These are phyloP conservation scores for Silybum marianum DNA, from an alignment of 129 eudicot genomes.

Conservation along the genomic window DNA sequence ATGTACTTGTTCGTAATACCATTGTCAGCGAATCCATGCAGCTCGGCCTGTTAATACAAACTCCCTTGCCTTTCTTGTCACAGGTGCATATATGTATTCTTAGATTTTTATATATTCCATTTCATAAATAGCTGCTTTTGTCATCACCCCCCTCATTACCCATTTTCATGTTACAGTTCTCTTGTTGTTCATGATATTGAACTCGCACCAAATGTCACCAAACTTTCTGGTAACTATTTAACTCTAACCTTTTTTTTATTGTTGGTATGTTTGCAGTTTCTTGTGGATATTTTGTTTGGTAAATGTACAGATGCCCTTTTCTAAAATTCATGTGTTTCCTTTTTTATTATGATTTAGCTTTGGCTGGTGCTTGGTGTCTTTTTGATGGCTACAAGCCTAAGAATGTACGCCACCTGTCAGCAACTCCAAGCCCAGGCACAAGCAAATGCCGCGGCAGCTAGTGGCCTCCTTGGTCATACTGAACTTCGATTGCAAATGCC, in stretches of 20 bases:
- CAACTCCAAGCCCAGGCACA: slow-evolving; percentile 97
- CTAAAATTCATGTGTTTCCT: neutral
- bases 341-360: slow-evolving; percentile 40
- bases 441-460: slow-evolving; percentile 88
- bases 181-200: slow-evolving; percentile 82
- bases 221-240: slow-evolving; percentile 73
- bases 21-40: slow-evolving; percentile 77
- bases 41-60: slow-evolving; percentile 84
- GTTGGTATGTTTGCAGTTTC: neutral
- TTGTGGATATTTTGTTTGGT: neutral
- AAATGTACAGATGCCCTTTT: neutral
- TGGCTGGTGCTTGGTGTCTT: slow-evolving; percentile 96
- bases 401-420: slow-evolving; percentile 97
- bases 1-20: slow-evolving; percentile 6
- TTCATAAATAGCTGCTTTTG: neutral
- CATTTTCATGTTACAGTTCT: slow-evolving; percentile 60
- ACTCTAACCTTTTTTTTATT: neutral
- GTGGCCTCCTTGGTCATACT: slow-evolving; percentile 90
- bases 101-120: neutral
- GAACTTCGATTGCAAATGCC: slow-evolving; percentile 92
- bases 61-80: slow-evolving; percentile 92
- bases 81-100: slow-evolving; percentile 46
- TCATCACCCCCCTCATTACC: neutral
- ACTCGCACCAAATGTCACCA: slow-evolving; percentile 95
- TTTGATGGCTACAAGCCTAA: slow-evolving; percentile 81